These are phyloP conservation scores for Dipodascopsis tothii DNA, from an alignment of 805 yeast species.

Conservation along the genomic window DNA sequence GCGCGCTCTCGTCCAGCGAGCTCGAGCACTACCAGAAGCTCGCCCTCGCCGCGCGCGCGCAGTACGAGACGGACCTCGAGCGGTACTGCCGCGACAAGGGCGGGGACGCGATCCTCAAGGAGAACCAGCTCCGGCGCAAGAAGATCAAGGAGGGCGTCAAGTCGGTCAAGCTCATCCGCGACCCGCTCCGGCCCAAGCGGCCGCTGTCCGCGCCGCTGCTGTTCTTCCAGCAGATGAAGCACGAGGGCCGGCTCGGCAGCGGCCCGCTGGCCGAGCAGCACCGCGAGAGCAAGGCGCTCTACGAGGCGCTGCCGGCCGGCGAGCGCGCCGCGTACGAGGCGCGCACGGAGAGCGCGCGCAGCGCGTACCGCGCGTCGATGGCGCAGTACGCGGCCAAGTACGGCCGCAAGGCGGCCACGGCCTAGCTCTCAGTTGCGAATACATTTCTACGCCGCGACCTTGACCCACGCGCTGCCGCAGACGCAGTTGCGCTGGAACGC, in stretches of 20 bases:
- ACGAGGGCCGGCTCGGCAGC: not conserved
- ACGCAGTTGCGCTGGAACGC: slow-evolving; percentile 67
- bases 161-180: slow-evolving; percentile 2
- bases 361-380: too few relatives aligned
- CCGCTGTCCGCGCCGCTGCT: not conserved
- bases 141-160: slow-evolving; percentile 1
- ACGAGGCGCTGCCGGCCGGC: not conserved
- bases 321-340: too few relatives aligned
- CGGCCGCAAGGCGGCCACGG: too few relatives aligned
- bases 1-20: slow-evolving; percentile 8
- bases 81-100: slow-evolving; percentile 8
- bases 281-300: not conserved
- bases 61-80: slow-evolving; percentile 11
- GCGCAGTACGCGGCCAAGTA: too few relatives aligned
- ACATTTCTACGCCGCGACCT: not conserved
- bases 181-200: slow-evolving; percentile 10
- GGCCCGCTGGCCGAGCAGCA: not conserved
- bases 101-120: slow-evolving; percentile 1
- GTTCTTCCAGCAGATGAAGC: not conserved
- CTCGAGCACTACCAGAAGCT: not conserved
- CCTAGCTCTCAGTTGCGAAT: too few relatives aligned
- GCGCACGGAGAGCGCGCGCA: too few relatives aligned
- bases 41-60: slow-evolving; percentile 7
- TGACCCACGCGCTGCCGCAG: slow-evolving; percentile 44
- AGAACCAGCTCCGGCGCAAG: slow-evolving; percentile 8